Percentiles rank a stretch among this genome's conserved stretches.
These are phyloP conservation scores for Nitzschia sp. DNA, from an alignment of 108 stramenopile genomes.

Conservation along the genomic window DNA sequence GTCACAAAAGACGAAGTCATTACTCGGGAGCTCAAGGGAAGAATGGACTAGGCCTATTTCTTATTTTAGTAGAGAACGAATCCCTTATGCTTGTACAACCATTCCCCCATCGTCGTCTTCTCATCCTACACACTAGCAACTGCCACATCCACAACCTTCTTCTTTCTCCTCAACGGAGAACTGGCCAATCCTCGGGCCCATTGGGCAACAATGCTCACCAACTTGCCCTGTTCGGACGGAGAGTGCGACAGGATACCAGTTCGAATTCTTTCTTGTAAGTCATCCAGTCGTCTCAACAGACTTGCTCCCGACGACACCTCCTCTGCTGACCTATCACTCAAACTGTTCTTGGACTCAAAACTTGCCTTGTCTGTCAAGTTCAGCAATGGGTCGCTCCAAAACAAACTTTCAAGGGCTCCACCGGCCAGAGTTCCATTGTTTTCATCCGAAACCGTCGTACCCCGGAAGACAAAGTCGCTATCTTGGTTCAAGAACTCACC, in stretches of 20 bases:
- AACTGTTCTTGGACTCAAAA: slow-evolving; percentile 8
- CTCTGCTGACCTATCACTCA: not conserved
- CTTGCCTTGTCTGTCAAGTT: slow-evolving; percentile 16
- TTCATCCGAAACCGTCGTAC: not conserved
- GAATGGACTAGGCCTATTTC: slow-evolving; percentile 63
- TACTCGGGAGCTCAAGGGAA: slow-evolving; percentile 86
- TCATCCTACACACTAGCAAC: too few relatives aligned
- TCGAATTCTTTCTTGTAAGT: slow-evolving; percentile 30
- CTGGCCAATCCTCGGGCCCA: slow-evolving; percentile 38
- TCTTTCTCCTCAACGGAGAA: slow-evolving; percentile 17
- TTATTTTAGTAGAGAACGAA: too few relatives aligned
- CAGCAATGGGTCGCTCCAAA: slow-evolving; percentile 28
- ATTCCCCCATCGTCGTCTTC: too few relatives aligned
- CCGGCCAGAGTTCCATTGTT: not conserved
- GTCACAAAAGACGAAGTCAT: slow-evolving; percentile 87
- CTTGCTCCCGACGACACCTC: not conserved
- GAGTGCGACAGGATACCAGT: slow-evolving; percentile 19
- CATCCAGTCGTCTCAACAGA: slow-evolving; percentile 16
- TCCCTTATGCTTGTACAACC: too few relatives aligned
- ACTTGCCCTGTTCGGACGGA: slow-evolving; percentile 14
- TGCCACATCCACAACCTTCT: too few relatives aligned
- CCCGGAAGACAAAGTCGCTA: not conserved
- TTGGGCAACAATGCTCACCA: slow-evolving; percentile 33
- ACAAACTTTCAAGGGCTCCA: not conserved
- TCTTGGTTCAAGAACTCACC: not conserved